Evolutionary conservation across 129 eudicot species (phyloP).

Genomic region (Ambrosia artemisiifolia): DNA sequence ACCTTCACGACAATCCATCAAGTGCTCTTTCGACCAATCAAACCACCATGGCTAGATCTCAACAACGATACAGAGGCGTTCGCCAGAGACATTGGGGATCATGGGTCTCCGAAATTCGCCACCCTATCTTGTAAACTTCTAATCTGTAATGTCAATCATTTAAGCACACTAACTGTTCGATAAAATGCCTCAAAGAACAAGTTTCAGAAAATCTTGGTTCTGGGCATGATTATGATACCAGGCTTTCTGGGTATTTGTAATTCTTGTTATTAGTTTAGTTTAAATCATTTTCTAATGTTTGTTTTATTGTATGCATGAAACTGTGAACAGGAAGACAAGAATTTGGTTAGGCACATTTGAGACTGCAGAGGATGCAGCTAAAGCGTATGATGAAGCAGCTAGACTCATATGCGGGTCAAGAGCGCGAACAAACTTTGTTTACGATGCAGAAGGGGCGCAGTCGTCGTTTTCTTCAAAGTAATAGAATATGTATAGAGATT

Average conservation of each 20-base stretch:
- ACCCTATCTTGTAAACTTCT: constrained; percentile 67
- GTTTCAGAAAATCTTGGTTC: too few species aligned
- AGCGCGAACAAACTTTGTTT: constrained; percentile 70
- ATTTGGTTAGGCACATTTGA: constrained; percentile 95
- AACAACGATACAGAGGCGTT: constrained; percentile 83
- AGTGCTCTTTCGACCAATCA: neutral
- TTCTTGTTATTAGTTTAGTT: neutral
- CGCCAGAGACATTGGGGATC: constrained; percentile 99
- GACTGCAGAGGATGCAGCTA: constrained; percentile 94
- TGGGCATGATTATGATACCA: neutral
- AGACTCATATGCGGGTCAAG: constrained; percentile 85
- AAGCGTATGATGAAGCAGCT: constrained; percentile 94
- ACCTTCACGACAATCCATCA: constrained; percentile 17
- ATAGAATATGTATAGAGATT: too few species aligned
- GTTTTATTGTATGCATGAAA: neutral
- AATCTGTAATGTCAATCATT: neutral
- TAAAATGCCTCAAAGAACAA: constrained; percentile 9
- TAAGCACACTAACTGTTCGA: neutral
- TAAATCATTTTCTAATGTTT: constrained; percentile 9
- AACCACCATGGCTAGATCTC: constrained; percentile 70
- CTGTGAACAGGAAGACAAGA: constrained; percentile 71
- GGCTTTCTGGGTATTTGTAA: neutral
- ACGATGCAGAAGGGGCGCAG: constrained; percentile 19
- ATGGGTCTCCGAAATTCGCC: constrained; percentile 99
- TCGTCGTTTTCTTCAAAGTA: constrained; percentile 33